Conservation (phyloP, 1,139 yeast genomes). For the Pichia sp. region DNA sequence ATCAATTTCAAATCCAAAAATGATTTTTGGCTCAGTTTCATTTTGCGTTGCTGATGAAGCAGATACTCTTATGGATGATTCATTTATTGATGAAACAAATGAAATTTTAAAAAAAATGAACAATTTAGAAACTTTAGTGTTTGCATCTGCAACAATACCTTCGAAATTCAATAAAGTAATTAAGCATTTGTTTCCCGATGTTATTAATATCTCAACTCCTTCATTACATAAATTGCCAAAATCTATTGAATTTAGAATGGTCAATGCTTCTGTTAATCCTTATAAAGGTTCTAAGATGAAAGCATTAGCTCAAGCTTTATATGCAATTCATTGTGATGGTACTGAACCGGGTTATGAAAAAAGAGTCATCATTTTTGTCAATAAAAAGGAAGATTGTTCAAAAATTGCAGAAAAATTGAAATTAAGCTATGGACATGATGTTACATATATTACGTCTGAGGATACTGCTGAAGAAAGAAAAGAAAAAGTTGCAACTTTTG, state of each 20-base stretch:
- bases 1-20: constrained; percentile 25
- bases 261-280: constrained; percentile 71
- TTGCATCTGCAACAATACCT: constrained; percentile 91
- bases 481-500: constrained; percentile 52
- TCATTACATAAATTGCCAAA: constrained; percentile 77
- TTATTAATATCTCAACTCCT: constrained; percentile 68
- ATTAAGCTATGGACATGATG: constrained; percentile 51
- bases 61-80: constrained; percentile 81
- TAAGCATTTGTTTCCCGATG: constrained; percentile 55
- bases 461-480: constrained; percentile 55
- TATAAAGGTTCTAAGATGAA: constrained; percentile 77
- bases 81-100: constrained; percentile 69
- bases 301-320: constrained; percentile 82
- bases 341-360: constrained; percentile 73
- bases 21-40: constrained; percentile 33
- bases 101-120: constrained; percentile 47
- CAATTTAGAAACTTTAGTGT: constrained; percentile 55
- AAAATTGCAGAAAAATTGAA: constrained; percentile 51
- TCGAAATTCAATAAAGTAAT: constrained; percentile 64
- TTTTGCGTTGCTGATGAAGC: constrained; percentile 90
- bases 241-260: constrained; percentile 61
- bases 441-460: constrained; percentile 60
- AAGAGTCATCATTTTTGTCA: constrained; percentile 82
- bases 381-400: constrained; percentile 57
- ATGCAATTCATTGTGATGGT: constrained; percentile 79